These are phyloP conservation scores for Emericellopsis terricola DNA, from an alignment of 495 filamentous ascomycete genomes.

Conservation along the genomic window DNA sequence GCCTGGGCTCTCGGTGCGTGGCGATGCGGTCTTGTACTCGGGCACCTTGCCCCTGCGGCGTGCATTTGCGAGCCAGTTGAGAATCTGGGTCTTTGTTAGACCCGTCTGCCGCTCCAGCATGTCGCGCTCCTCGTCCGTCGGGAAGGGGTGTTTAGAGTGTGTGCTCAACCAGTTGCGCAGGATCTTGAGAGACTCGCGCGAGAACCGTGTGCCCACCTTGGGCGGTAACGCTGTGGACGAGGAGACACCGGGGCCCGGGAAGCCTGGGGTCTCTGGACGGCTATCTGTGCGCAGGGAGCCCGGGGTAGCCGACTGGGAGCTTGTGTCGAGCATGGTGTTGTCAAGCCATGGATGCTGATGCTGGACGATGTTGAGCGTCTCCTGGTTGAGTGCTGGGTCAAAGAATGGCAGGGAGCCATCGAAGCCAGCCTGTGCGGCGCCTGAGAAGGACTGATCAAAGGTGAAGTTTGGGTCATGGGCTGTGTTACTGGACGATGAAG, in stretches of 20 bases:
- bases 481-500: too few species aligned
- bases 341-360: too few species aligned
- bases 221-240: background rate
- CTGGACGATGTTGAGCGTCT: too few species aligned
- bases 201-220: conserved; percentile 44
- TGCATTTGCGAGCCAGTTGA: conserved; percentile 77
- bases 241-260: background rate
- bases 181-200: conserved; percentile 50
- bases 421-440: too few species aligned
- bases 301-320: background rate
- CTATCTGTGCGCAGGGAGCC: background rate
- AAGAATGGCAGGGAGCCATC: too few species aligned
- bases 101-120: conserved; percentile 54
- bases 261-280: background rate
- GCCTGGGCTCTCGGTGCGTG: conserved; percentile 32
- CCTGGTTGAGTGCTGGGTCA: too few species aligned
- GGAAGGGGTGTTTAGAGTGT: conserved; percentile 62
- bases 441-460: too few species aligned
- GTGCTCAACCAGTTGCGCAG: conserved; percentile 62
- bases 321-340: too few species aligned
- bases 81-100: conserved; percentile 56
- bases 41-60: conserved; percentile 57
- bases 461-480: too few species aligned
- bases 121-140: conserved; percentile 65
- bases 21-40: conserved; percentile 35